Evolutionary conservation across 2,329 filamentous ascomycete species (phyloP), one percentile per base, ranked within the genome.

Genomic region (Xylariaceae sp.): DNA sequence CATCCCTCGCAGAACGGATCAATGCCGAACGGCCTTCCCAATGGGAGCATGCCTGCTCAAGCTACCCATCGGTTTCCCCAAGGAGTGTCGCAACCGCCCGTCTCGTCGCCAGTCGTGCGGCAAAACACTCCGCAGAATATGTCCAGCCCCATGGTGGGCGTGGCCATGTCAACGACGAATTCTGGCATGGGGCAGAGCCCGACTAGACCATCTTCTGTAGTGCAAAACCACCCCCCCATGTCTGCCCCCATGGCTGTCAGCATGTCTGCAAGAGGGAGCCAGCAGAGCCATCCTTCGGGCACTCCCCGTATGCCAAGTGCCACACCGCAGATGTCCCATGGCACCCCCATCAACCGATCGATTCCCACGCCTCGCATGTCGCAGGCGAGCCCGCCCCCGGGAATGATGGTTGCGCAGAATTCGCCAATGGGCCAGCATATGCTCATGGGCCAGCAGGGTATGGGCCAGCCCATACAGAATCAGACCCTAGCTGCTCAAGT

Each of bases 121-220:
- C 77, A 82, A 45, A 73, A 72, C 15, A 81, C 77, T 2, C 77
- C 77, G 10, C 75, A 77, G 36, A 75, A 72, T 36, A 72, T 75
- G 61, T 80, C 77, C 5, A 81, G 77, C 2, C 78, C 77, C 7
- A 78, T 75, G 66, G 69, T 76, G n/a, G 66, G 66, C 27, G 71
- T 72, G 17, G 61, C 74, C 1, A 82, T 83, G 77, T 75, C 80
- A 41, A 68, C 70, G 22, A 77, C 75, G 18, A 75, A 72, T 31
- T 83, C 80, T 2, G 80, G 70, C 46, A 79, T 83, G 67, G 78
- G 77, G 14, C 75, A 67, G 32, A 85, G 80, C 48, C 81, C 81
- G 17, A 65, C 77, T 13, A 67, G 80, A 28, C 78, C 81, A 12
- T 63, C 78, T 1, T 84, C 80, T 12, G 77, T 78, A 5, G 75